Percentiles rank a stretch among this genome's conserved stretches.
Evolutionary conservation across 2,329 filamentous ascomycete species (phyloP).

Genomic region (Cladosporium austrohemisphaericum): DNA sequence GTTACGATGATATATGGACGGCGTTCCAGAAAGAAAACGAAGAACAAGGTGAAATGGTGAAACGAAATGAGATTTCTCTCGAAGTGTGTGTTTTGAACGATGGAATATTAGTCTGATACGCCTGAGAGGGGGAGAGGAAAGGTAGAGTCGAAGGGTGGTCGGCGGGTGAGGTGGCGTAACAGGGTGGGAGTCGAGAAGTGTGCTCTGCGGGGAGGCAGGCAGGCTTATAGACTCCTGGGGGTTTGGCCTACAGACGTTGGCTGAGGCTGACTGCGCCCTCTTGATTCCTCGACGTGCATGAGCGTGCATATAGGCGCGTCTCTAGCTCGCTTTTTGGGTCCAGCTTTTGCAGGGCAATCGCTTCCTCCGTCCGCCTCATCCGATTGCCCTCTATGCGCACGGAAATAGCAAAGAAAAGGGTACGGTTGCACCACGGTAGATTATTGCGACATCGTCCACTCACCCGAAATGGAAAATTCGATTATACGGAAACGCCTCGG

Average conservation of each 20-base stretch:
- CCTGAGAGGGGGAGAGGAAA: slow-evolving; percentile 22
- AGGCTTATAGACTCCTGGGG: slow-evolving; percentile 12
- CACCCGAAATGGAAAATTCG: slow-evolving; percentile 11
- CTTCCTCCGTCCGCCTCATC: slow-evolving; percentile 13
- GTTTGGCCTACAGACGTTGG: slow-evolving; percentile 8
- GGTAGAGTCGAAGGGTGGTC: slow-evolving; percentile 23
- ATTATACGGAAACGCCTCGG: not conserved
- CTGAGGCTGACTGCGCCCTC: slow-evolving; percentile 10
- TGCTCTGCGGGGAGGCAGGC: slow-evolving; percentile 13
- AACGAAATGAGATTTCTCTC: slow-evolving; percentile 29
- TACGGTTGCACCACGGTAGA: slow-evolving; percentile 11
- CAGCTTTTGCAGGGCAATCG: slow-evolving; percentile 8
- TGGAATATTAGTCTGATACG: slow-evolving; percentile 26
- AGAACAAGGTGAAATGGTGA: slow-evolving; percentile 21
- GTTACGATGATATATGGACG: slow-evolving; percentile 28
- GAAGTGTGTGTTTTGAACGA: slow-evolving; percentile 24
- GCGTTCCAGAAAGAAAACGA: slow-evolving; percentile 21
- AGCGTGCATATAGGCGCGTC: slow-evolving; percentile 11
- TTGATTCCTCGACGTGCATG: slow-evolving; percentile 14
- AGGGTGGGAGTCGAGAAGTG: slow-evolving; percentile 15
- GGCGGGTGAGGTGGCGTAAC: slow-evolving; percentile 26
- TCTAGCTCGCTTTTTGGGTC: slow-evolving; percentile 12
- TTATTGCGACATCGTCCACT: slow-evolving; percentile 6
- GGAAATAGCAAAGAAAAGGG: slow-evolving; percentile 3
- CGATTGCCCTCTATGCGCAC: slow-evolving; percentile 3